Conservation (phyloP, 2,329 filamentous ascomycete genomes). For the Dactylellina cionopaga region DNA sequence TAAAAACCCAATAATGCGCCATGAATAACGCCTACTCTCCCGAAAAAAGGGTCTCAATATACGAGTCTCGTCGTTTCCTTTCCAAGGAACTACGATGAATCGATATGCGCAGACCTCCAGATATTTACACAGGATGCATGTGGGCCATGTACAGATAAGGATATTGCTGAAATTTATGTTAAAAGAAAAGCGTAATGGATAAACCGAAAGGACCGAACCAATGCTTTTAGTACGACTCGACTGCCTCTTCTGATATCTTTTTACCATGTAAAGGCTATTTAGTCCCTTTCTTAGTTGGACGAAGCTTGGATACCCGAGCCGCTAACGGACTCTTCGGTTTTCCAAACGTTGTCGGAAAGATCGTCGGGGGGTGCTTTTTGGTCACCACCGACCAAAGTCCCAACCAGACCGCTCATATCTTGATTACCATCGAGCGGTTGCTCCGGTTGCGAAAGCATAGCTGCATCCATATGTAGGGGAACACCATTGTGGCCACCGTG, state of each 20-base stretch:
- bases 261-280: neutral
- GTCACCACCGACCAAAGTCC: neutral
- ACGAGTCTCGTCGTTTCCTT: too few species aligned
- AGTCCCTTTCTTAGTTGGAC: neutral
- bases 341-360: conserved; percentile 25
- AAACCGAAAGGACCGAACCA: too few species aligned
- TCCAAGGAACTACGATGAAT: too few species aligned
- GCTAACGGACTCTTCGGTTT: conserved; percentile 18
- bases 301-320: conserved; percentile 1
- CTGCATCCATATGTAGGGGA: conserved; percentile 2
- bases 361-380: conserved; percentile 5
- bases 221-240: too few species aligned
- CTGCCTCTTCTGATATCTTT: too few species aligned
- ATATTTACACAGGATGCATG: too few species aligned
- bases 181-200: too few species aligned
- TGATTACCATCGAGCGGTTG: conserved; percentile 10
- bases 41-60: too few species aligned
- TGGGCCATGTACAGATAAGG: too few species aligned
- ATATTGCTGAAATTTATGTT: too few species aligned
- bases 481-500: conserved; percentile 52
- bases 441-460: conserved; percentile 18
- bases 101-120: too few species aligned
- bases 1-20: neutral
- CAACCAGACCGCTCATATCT: neutral
- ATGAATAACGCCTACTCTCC: neutral